Conservation (phyloP, 2,329 filamentous ascomycete species). For the Alternaria alternata region DNA sequence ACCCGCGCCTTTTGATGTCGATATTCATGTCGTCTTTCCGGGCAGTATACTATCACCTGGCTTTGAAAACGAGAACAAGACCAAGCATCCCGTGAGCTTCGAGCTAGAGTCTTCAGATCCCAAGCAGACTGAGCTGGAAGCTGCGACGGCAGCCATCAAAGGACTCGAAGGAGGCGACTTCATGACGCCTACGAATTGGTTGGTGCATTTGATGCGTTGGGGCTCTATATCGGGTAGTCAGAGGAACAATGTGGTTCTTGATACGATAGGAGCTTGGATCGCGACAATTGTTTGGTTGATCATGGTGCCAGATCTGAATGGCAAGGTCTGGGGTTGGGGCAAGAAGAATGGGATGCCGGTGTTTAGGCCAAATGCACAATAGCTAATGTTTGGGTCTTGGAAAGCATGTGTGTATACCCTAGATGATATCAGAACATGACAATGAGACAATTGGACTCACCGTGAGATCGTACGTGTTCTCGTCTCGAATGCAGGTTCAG, state of each 20-base stretch:
- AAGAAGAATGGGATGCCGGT: slow-evolving; percentile 60
- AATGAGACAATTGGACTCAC: neutral
- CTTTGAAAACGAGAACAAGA: slow-evolving; percentile 75
- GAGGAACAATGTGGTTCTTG: slow-evolving; percentile 61
- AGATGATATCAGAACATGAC: neutral
- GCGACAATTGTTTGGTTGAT: slow-evolving; percentile 64
- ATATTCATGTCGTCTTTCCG: slow-evolving; percentile 83
- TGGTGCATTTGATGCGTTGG: slow-evolving; percentile 77
- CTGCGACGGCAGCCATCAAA: slow-evolving; percentile 73
- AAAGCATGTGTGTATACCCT: neutral
- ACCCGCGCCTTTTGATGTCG: slow-evolving; percentile 69
- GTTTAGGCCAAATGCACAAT: slow-evolving; percentile 39
- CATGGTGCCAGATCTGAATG: slow-evolving; percentile 64
- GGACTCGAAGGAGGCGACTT: slow-evolving; percentile 84
- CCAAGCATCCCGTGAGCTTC: slow-evolving; percentile 82
- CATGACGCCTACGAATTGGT: slow-evolving; percentile 76
- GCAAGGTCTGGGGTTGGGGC: slow-evolving; percentile 66
- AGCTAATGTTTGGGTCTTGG: slow-evolving; percentile 1
- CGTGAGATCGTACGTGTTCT: neutral
- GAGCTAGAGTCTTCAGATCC: slow-evolving; percentile 84
- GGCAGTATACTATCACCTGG: slow-evolving; percentile 83
- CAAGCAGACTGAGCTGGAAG: slow-evolving; percentile 77
- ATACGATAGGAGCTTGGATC: slow-evolving; percentile 64
- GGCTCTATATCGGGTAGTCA: slow-evolving; percentile 61
- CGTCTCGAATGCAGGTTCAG: neutral